Base-by-base conservation (phyloP, 495 filamentous ascomycete genomes). In the Daldinia vernicosa region DNA sequence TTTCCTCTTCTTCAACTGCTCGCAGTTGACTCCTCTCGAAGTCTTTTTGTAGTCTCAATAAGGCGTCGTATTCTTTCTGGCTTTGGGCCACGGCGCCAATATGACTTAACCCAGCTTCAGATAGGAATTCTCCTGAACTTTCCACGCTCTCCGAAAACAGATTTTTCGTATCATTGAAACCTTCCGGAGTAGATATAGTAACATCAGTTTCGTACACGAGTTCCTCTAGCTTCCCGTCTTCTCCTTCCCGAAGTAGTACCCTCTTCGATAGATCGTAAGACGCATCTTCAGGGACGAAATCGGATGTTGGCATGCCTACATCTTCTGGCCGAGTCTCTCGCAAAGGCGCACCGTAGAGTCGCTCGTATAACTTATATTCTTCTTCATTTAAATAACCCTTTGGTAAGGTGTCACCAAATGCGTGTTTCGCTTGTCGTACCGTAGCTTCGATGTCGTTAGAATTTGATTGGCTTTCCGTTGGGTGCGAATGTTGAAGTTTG, bases 381-480 rank as follows among this genome's bases (percentile, higher is more conserved):
- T 89, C 84, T 4, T 84, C 82, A 15, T 86, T 85, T 50, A 99
- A 77, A 62, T 91, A 86, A 15, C 86, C 89, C n/a, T 89, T 85
- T 0, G 95, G 95, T 9, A 98, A 79, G 1, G 83, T 88, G 69
- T 95, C 88, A 45, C 94, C 92, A 77, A 92, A 97, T 11, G 85
- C 82, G 69, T 91, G 88, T 70, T 90, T 85, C 22, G 94, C 89
- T 52, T 86, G 78, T 26, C 89, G 87, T 55, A 93, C 92, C 55
- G 90, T 83, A 1, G 80, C 80, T 72, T 94, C 92, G 65, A 87
- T 77, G 52, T 86, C 80, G 8, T 75, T 75, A 19, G 51, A 26
- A 12, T 50, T 70, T 12, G 70, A 33, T 0, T 37, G 35, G 5
- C 67, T 37, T 7, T 70, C 14, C 7, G 71, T 67, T n/a, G 67